These are phyloP conservation scores for Colletotrichum musae DNA, from an alignment of 2,329 filamentous ascomycete genomes.

Conservation along the genomic window DNA sequence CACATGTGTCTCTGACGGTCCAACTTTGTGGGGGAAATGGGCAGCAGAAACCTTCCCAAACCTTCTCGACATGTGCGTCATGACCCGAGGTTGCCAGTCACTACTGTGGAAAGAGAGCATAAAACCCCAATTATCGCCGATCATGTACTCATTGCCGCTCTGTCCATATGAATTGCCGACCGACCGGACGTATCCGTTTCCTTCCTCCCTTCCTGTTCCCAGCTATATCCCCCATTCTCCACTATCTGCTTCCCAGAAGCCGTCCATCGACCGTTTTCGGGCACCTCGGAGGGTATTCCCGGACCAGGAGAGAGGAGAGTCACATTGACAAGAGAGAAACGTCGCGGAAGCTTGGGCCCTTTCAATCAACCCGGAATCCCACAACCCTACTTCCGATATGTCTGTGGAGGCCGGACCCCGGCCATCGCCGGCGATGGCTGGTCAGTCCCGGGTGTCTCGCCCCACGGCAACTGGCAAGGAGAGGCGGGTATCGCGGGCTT, in stretches of 20 bases:
- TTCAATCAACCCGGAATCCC: neutral
- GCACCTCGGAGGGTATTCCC: too few species aligned
- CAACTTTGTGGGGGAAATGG: neutral
- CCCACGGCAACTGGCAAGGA: slow-evolving; percentile 41
- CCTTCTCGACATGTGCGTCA: slow-evolving; percentile 32
- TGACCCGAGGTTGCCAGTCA: neutral
- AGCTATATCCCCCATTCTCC: neutral
- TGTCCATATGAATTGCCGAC: slow-evolving; percentile 30
- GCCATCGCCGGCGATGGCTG: slow-evolving; percentile 19
- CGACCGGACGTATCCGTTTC: neutral
- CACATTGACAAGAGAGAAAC: neutral
- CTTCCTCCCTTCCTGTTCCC: neutral
- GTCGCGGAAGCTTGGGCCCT: slow-evolving; percentile 14
- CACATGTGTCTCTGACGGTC: neutral
- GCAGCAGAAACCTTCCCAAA: slow-evolving; percentile 18
- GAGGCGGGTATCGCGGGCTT: slow-evolving; percentile 51
- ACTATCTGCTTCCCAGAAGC: neutral
- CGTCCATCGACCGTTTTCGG: too few species aligned
- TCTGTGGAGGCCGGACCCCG: slow-evolving; percentile 27
- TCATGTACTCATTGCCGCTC: slow-evolving; percentile 12
- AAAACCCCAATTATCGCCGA: slow-evolving; percentile 28
- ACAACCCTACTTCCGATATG: slow-evolving; percentile 11
- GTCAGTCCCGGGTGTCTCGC: slow-evolving; percentile 24
- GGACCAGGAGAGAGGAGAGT: too few species aligned
- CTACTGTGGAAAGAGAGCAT: slow-evolving; percentile 1